Evolutionary conservation across 2,329 filamentous ascomycete genomes (phyloP), one percentile per base, ranked within the genome.

Genomic region (Aspergillus arachidicola): DNA sequence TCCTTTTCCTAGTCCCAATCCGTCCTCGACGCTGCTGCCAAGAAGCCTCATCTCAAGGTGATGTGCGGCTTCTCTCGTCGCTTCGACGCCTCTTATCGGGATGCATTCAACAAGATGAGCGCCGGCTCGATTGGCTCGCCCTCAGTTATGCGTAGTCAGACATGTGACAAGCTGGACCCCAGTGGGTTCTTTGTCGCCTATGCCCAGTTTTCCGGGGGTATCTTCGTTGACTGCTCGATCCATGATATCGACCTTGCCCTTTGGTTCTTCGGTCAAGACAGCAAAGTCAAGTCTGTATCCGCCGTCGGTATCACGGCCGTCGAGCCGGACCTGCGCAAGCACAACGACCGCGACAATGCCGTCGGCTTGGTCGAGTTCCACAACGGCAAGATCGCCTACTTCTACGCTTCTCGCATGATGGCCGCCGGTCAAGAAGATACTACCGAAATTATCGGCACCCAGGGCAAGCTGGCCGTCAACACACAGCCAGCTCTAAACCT

Each of bases 201-300:
- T 75, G 87, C 89, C 14, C 80, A 87, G 68, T 88, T 85, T 76
- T 85, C 81, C 1, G 89, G 89, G 38, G 88, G 88, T 26, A 89
- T 91, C 72, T 91, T 91, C 69, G 89, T 91, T 62, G 89, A 91
- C 79, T 89, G 86, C 78, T 87, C 85, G 58, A 87, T 91, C 71
- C 89, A 91, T 79, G 89, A 91, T 69, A 91, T 91, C 68, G 87
- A 89, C 65, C 82, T 90, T 2, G 81, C 86, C 0, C 78, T 89
- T 2, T 89, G 87, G 86, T 89, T 86, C 79, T 87, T 89, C 70
- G 85, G 85, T 11, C 76, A 84, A 54, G 81, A 85, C 54, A 80
- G 78, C 46, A 74, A 80, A 16, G 81, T 87, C 66, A 89, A 88
- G 75, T 83, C 79, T 55, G 84, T 87, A 10, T 80, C 81, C 0